Percentiles rank a stretch among this genome's conserved stretches.
These are phyloP conservation scores for Clarireedia homoeocarpa DNA, from an alignment of 2,329 filamentous ascomycete species.

Conservation along the genomic window DNA sequence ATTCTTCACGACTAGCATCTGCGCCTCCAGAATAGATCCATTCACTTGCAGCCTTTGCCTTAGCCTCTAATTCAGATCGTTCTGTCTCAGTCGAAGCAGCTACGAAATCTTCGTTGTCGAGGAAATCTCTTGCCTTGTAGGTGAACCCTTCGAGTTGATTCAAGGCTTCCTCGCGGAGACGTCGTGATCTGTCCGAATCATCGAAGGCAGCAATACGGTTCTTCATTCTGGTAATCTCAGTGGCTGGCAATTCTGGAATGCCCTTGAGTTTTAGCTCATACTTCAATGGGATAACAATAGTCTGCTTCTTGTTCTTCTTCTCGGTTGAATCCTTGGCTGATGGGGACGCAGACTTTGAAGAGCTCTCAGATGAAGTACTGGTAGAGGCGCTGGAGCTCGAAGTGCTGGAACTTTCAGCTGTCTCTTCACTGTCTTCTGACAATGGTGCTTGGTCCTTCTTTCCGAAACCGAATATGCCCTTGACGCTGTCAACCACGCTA, in stretches of 20 bases:
- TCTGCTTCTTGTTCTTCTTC: slow-evolving; percentile 24
- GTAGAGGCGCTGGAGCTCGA: slow-evolving; percentile 24
- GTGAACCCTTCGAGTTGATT: slow-evolving; percentile 93
- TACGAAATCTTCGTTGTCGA: slow-evolving; percentile 70
- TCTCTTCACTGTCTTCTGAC: slow-evolving; percentile 50
- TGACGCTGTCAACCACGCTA: slow-evolving; percentile 84
- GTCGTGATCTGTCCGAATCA: slow-evolving; percentile 69
- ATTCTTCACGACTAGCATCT: slow-evolving; percentile 64
- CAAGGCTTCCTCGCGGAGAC: slow-evolving; percentile 73
- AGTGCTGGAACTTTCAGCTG: slow-evolving; percentile 40
- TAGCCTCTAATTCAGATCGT: slow-evolving; percentile 57
- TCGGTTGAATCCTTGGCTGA: slow-evolving; percentile 22
- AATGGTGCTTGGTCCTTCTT: slow-evolving; percentile 74
- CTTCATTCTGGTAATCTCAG: slow-evolving; percentile 28
- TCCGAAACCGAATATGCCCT: slow-evolving; percentile 92
- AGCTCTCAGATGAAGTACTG: slow-evolving; percentile 38
- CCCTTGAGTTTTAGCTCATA: slow-evolving; percentile 24
- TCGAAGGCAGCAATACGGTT: slow-evolving; percentile 79
- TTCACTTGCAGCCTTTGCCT: slow-evolving; percentile 64
- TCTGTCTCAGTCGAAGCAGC: slow-evolving; percentile 61
- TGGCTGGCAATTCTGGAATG: slow-evolving; percentile 20
- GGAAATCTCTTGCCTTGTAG: slow-evolving; percentile 77
- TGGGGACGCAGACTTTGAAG: slow-evolving; percentile 32
- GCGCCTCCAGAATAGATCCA: slow-evolving; percentile 87
- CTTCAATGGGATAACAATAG: slow-evolving; percentile 27